These are phyloP conservation scores for Fusarium setosum DNA, from an alignment of 2,329 filamentous ascomycete species.

Conservation along the genomic window DNA sequence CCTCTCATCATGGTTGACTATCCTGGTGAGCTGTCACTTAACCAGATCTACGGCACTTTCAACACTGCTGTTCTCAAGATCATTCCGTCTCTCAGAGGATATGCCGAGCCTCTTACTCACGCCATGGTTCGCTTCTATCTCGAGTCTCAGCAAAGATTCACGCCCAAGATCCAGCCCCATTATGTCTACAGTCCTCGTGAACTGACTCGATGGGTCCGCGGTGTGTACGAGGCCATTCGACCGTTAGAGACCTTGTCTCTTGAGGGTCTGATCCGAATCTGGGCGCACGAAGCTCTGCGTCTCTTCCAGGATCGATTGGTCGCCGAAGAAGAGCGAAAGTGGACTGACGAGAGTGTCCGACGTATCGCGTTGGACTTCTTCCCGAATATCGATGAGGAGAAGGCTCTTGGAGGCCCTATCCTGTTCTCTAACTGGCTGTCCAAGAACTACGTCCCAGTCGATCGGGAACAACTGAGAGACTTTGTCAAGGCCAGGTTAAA, in stretches of 20 bases:
- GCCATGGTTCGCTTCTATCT: constrained; percentile 98
- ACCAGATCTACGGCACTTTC: constrained; percentile 99
- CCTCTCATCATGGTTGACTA: constrained; percentile 99
- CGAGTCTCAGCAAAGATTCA: constrained; percentile 94
- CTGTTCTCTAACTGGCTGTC: constrained; percentile 99
- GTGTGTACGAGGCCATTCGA: constrained; percentile 95
- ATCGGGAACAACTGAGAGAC: constrained; percentile 92
- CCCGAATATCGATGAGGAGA: constrained; percentile 91
- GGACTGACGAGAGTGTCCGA: constrained; percentile 90
- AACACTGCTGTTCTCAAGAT: constrained; percentile 97
- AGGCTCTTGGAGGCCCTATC: constrained; percentile 91
- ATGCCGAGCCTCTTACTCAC: constrained; percentile 91
- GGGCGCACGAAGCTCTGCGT: constrained; percentile 96
- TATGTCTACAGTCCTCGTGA: constrained; percentile 99
- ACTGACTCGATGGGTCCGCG: constrained; percentile 95
- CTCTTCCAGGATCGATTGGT: constrained; percentile 98
- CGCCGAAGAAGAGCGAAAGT: constrained; percentile 90
- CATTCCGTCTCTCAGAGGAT: constrained; percentile 92
- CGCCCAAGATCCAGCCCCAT: constrained; percentile 95
- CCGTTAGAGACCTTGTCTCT: constrained; percentile 89
- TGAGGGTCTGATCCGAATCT: constrained; percentile 94
- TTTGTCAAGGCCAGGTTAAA: constrained; percentile 97
- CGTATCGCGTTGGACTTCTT: constrained; percentile 92
- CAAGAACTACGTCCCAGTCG: constrained; percentile 97
- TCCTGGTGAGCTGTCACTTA: constrained; percentile 91